phyloP scores from a whole-genome alignment of 2,329 filamentous ascomycete genomes.

The Claviceps sp. region DNA sequence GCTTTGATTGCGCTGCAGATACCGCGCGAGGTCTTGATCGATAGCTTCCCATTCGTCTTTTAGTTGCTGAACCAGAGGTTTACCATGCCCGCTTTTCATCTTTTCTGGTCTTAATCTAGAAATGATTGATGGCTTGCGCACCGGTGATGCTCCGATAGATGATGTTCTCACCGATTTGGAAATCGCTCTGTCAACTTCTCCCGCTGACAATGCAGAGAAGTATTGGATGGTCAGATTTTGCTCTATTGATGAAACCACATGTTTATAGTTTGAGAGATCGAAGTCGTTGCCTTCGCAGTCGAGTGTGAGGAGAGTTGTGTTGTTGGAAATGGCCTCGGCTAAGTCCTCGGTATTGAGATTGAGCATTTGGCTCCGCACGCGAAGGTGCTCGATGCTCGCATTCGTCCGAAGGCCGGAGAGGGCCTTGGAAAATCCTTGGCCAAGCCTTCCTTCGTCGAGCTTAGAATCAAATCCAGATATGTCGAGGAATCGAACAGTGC shows the following conservation, averaged over 20 bases:
- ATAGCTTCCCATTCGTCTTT: conserved; percentile 26
- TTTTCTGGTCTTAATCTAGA: conserved; percentile 21
- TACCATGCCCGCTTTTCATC: conserved; percentile 14
- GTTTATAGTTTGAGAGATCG: conserved; percentile 36
- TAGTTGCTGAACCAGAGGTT: conserved; percentile 22
- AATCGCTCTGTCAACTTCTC: conserved; percentile 22
- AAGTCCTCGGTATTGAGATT: conserved; percentile 40
- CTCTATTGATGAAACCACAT: conserved; percentile 30
- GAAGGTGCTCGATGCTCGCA: conserved; percentile 32
- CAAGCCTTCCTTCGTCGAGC: conserved; percentile 42
- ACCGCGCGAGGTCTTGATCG: conserved; percentile 18
- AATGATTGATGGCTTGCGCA: conserved; percentile 22
- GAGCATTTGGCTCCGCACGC: conserved; percentile 42
- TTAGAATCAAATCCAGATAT: conserved; percentile 44
- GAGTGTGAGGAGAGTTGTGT: conserved; percentile 35
- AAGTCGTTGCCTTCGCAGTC: conserved; percentile 43
- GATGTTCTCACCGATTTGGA: conserved; percentile 20
- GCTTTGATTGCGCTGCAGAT: conserved; percentile 23
- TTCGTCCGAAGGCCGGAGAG: conserved; percentile 34
- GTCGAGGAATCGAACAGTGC: conserved; percentile 38
- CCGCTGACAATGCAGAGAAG: conserved; percentile 28
- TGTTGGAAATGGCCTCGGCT: conserved; percentile 34
- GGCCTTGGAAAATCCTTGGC: conserved; percentile 37
- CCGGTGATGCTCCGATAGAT: conserved; percentile 13
- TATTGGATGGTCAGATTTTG: conserved; percentile 29